Base-by-base conservation (phyloP, 805 yeast genomes). In the Ogataea trehaloabstinens region DNA sequence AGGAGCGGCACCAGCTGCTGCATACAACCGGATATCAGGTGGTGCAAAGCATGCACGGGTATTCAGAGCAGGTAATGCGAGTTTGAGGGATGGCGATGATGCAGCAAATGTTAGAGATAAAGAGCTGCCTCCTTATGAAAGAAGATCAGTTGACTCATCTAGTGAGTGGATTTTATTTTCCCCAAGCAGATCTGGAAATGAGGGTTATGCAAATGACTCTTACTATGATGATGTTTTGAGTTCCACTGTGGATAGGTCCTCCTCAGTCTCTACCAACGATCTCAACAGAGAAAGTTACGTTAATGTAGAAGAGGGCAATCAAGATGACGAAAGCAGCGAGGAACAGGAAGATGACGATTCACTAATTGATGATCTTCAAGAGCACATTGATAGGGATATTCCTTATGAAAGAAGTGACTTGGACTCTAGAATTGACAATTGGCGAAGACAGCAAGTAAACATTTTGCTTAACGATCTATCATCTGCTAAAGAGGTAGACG, bases 141-240 rank as follows among this genome's bases (percentile, higher is more conserved):
- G 25, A 22, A 22, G 25, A 22, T 8, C 25, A 8, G 35, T 55
- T 8, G 54, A 48, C 22, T 50, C 59, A 10, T 41, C 46, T 11
- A 48, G 55, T 19, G 63, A 60, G 31, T 60, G 65, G 65, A 40
- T 60, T 13, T 40, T 60, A 12, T 60, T 60, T 34, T 55, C 63
- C 6, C 62, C 64, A 4, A 46, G 35, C 5, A 45, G 38, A 21
- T 45, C 49, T 7, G 42, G 40, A 31, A 31, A 40, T n/a, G 36
- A 34, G 31, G 40, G 35, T 12, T 40, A 35, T 38, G 41, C 35
- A 7, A 41, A 41, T 17, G 49, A 46, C 19, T 30, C 38, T 11
- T 37, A 45, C 24, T 44, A 52, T 22, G 59, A 49, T 24, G 63
- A 58, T 38, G 51, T 56, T 11, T 34, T 58, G 10, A 52, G 56